Evolutionary conservation across 2,329 filamentous ascomycete genomes (phyloP).

Genomic region (Emergomyces orientalis): DNA sequence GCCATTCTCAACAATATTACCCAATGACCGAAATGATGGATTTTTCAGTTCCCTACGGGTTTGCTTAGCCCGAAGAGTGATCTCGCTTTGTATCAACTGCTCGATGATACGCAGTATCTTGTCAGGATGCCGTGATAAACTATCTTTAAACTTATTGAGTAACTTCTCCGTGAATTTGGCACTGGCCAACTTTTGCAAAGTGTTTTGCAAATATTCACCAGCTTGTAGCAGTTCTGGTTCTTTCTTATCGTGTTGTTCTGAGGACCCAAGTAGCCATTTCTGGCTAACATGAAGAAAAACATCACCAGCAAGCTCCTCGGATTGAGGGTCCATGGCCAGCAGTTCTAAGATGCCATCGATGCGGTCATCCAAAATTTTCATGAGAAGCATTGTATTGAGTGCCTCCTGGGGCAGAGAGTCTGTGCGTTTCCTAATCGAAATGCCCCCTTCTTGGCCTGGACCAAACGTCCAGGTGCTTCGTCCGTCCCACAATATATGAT

Average conservation of each 20-base stretch:
- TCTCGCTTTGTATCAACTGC: slow-evolving; percentile 34
- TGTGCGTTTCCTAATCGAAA: slow-evolving; percentile 24
- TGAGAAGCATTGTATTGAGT: slow-evolving; percentile 25
- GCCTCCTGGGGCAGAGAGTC: slow-evolving; percentile 8
- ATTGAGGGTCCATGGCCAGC: slow-evolving; percentile 31
- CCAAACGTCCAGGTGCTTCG: slow-evolving; percentile 31
- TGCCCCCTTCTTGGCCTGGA: slow-evolving; percentile 16
- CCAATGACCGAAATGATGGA: slow-evolving; percentile 29
- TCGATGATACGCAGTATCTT: slow-evolving; percentile 34
- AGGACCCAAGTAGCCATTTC: slow-evolving; percentile 31
- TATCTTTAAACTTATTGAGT: slow-evolving; percentile 36
- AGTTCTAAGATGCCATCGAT: slow-evolving; percentile 30
- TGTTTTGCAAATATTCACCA: slow-evolving; percentile 20
- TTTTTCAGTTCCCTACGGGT: slow-evolving; percentile 9
- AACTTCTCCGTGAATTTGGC: slow-evolving; percentile 36
- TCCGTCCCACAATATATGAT: slow-evolving; percentile 35
- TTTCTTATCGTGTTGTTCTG: slow-evolving; percentile 7
- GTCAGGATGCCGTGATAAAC: slow-evolving; percentile 32
- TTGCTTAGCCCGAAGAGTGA: slow-evolving; percentile 7
- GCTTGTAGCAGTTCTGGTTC: slow-evolving; percentile 8
- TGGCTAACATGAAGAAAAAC: slow-evolving; percentile 36
- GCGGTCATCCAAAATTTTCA: slow-evolving; percentile 30
- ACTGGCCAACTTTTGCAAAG: slow-evolving; percentile 31
- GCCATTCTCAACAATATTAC: slow-evolving; percentile 24
- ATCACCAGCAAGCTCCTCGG: slow-evolving; percentile 33